Conservation (phyloP, 441 rosid genomes). For the Gossypium gossypioides region DNA sequence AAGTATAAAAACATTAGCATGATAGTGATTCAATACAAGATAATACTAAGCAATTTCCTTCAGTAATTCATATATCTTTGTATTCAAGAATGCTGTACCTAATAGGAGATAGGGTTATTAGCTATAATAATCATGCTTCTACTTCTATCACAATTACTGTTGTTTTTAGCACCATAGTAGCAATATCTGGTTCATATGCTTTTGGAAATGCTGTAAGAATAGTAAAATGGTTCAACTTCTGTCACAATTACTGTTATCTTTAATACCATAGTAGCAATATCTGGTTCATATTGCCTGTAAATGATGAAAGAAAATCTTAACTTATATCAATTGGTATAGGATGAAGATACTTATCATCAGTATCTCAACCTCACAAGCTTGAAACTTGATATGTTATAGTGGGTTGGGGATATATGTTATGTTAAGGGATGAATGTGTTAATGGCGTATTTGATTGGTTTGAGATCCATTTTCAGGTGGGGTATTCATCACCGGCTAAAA, state of each 20-base stretch:
- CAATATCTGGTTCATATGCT: constrained; percentile 14
- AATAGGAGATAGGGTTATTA: not conserved
- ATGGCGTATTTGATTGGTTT: not conserved
- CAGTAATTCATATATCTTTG: too few species aligned
- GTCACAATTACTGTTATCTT: too few species aligned
- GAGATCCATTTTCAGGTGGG: constrained; percentile 13
- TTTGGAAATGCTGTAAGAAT: constrained; percentile 21
- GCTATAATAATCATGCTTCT: not conserved
- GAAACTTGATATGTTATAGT: not conserved
- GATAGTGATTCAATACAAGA: too few species aligned
- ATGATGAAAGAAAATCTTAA: too few species aligned
- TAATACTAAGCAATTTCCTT: too few species aligned
- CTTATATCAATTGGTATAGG: too few species aligned
- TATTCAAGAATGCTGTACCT: too few species aligned
- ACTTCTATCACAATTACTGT: constrained; percentile 7
- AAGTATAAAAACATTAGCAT: too few species aligned
- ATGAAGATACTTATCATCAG: too few species aligned
- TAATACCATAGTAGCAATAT: too few species aligned
- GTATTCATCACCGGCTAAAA: constrained; percentile 23
- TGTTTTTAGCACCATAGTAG: constrained; percentile 19
- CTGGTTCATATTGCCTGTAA: too few species aligned
- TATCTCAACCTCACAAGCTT: too few species aligned
- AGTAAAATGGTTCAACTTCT: not conserved
- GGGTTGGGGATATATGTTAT: not conserved
- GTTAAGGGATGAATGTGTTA: not conserved